Conservation (phyloP, 1,284 basidiomycete species). For the Wallemia mellicola region DNA sequence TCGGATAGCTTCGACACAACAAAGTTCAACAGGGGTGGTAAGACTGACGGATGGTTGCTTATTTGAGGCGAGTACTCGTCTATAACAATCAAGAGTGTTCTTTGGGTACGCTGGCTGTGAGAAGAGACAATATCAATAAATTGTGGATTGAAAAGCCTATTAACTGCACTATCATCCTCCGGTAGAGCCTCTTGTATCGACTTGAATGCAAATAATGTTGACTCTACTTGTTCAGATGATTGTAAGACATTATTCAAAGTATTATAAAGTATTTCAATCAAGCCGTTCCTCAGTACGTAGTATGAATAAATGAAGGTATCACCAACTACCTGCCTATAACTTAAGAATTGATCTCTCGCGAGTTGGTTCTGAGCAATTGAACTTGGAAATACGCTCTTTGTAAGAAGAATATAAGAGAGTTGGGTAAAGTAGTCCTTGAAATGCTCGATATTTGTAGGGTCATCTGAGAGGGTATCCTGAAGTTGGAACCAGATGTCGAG, state of each 20-base stretch:
- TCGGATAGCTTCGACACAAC: constrained; percentile 40
- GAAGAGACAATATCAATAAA: constrained; percentile 35
- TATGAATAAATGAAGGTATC: constrained; percentile 77
- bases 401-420: neutral
- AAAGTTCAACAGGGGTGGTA: constrained; percentile 28
- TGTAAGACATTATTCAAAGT: neutral
- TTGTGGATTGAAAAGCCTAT: constrained; percentile 34
- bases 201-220: constrained; percentile 49
- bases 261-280: neutral
- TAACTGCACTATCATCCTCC: constrained; percentile 27
- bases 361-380: neutral
- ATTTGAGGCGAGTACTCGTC: constrained; percentile 42
- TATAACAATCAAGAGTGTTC: constrained; percentile 41
- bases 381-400: neutral
- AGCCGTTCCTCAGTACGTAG: constrained; percentile 41
- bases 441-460: constrained; percentile 23
- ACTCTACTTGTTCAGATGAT: constrained; percentile 37
- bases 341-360: constrained; percentile 7
- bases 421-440: neutral
- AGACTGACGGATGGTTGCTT: constrained; percentile 32
- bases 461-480: constrained; percentile 56
- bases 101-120: constrained; percentile 32
- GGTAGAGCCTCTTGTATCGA: constrained; percentile 61
- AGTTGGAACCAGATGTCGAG: constrained; percentile 62
- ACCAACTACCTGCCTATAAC: constrained; percentile 55